Conservation (phyloP, 768 basidiomycete genomes). For the Hericium rajendrae region DNA sequence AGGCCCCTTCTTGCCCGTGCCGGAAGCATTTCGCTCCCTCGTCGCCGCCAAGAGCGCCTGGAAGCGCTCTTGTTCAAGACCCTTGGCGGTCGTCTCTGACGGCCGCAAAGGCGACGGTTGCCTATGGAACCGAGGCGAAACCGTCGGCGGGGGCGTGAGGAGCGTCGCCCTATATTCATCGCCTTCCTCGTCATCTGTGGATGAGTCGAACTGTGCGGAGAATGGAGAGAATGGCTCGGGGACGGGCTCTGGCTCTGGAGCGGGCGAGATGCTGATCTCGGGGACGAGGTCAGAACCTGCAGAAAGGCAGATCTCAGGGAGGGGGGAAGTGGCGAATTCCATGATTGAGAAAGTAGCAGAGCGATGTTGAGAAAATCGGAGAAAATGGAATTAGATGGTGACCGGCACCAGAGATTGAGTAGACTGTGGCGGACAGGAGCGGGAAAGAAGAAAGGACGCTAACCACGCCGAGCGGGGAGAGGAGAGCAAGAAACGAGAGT, state of each 20-base stretch:
- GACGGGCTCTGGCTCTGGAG: slow-evolving; percentile 43
- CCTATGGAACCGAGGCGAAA: slow-evolving; percentile 30
- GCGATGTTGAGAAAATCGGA: slow-evolving; percentile 16
- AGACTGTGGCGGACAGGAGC: slow-evolving; percentile 25
- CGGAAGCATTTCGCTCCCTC: slow-evolving; percentile 40
- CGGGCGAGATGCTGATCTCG: slow-evolving; percentile 60
- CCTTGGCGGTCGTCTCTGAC: slow-evolving; percentile 31
- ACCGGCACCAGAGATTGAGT: slow-evolving; percentile 25
- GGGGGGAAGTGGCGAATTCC: slow-evolving; percentile 8
- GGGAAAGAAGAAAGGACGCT: slow-evolving; percentile 16
- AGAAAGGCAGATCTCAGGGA: slow-evolving; percentile 21
- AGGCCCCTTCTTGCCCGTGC: slow-evolving; percentile 36
- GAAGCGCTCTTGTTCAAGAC: slow-evolving; percentile 55
- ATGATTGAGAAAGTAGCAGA: slow-evolving; percentile 29
- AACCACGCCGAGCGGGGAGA: slow-evolving; percentile 15
- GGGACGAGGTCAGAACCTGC: slow-evolving; percentile 34
- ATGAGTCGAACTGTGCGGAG: slow-evolving; percentile 21
- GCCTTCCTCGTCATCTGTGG: slow-evolving; percentile 25
- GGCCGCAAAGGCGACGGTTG: slow-evolving; percentile 44
- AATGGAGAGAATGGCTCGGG: slow-evolving; percentile 60
- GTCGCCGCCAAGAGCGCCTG: slow-evolving; percentile 53
- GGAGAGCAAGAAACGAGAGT: slow-evolving; percentile 8
- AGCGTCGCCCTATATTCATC: slow-evolving; percentile 49
- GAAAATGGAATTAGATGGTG: slow-evolving; percentile 15
- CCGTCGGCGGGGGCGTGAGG: slow-evolving; percentile 46